Conservation (phyloP, 441 rosid genomes). For the Gossypium davidsonii region DNA sequence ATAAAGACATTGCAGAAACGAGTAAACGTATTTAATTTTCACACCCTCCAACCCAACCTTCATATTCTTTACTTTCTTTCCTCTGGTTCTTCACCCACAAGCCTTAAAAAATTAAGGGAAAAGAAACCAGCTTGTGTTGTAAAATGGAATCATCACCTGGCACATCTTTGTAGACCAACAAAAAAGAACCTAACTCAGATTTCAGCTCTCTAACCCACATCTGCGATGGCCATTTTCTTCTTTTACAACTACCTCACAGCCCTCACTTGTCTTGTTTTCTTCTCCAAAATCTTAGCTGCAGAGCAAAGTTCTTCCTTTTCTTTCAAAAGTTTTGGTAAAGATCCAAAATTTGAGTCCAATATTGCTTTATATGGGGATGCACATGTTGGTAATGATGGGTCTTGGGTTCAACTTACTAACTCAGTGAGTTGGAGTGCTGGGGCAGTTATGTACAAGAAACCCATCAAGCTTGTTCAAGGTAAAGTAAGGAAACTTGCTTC, state of each 20-base stretch:
- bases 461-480: slow-evolving; percentile 68
- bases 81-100: slow-evolving; percentile 19
- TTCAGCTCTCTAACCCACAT: slow-evolving; percentile 24
- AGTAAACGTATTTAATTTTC: slow-evolving; percentile 64
- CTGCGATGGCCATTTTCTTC: slow-evolving; percentile 38
- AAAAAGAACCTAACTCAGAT: slow-evolving; percentile 15
- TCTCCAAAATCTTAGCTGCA: slow-evolving; percentile 31
- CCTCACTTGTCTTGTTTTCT: slow-evolving; percentile 30
- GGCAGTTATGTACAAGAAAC: slow-evolving; percentile 50
- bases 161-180: slow-evolving; percentile 33
- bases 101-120: slow-evolving; percentile 14
- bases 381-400: slow-evolving; percentile 32
- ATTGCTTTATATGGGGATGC: slow-evolving; percentile 67
- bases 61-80: slow-evolving; percentile 29
- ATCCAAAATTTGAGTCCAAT: slow-evolving; percentile 38
- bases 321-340: slow-evolving; percentile 38
- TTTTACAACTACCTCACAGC: slow-evolving; percentile 25
- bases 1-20: slow-evolving; percentile 25
- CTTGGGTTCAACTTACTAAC: slow-evolving; percentile 54
- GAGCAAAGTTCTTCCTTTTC: slow-evolving; percentile 38
- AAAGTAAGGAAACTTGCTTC: slow-evolving; percentile 40
- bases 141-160: slow-evolving; percentile 31
- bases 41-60: slow-evolving; percentile 34
- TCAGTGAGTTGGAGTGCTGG: slow-evolving; percentile 48
- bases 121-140: slow-evolving; percentile 21